Evolutionary conservation across 768 basidiomycete genomes (phyloP), one percentile per base, ranked within the genome.

Genomic region (Filobasidium wieringae): DNA sequence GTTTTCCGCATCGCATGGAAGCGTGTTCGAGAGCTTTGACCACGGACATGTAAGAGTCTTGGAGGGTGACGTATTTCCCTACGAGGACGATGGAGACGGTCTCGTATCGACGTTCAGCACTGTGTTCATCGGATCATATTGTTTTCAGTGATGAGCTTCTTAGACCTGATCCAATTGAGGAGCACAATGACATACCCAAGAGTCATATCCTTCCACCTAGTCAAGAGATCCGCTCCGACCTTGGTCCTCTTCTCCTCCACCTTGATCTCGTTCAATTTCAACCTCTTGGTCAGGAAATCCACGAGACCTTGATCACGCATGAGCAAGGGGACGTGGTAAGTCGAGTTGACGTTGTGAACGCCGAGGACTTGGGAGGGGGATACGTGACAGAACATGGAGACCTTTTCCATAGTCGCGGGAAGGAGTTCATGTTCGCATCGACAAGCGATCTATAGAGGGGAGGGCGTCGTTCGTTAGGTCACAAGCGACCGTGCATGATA

Each of bases 311-410:
- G 93, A 1, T 88, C 84, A 64, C 86, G 82, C 32, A 99, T 80
- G 17, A 97, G 79, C 9, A 97, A 80, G 4, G 93, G 93, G 43
- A 97, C 93, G 68, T 97, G 93, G 73, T 99, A 99, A 32, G 96
- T 90, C 36, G 91, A 95, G 8, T 86, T 84, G 49, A 97, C 88
- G 70, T 96, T 90, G 71, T 97, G 93, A 7, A 97, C 87, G 55
- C 91, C 93, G 51, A 99, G 79, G 37, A 97, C 93, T 67, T 80
- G 78, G 66, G 88, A 84, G 2, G 84, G 78, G 2, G 82, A 77
- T 65, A 99, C 93, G 68, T 99, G 93, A 75, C 93, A 96, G 80
- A 97, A 97, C 92, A 97, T 96, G 61, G 89, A 90, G 39, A 99
- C 93, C 74, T 99, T 99, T 68, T 84, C 81, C 75, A 91, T 93